phyloP scores from a whole-genome alignment of 2,329 filamentous ascomycete species.

The Diaporthe vexans region DNA sequence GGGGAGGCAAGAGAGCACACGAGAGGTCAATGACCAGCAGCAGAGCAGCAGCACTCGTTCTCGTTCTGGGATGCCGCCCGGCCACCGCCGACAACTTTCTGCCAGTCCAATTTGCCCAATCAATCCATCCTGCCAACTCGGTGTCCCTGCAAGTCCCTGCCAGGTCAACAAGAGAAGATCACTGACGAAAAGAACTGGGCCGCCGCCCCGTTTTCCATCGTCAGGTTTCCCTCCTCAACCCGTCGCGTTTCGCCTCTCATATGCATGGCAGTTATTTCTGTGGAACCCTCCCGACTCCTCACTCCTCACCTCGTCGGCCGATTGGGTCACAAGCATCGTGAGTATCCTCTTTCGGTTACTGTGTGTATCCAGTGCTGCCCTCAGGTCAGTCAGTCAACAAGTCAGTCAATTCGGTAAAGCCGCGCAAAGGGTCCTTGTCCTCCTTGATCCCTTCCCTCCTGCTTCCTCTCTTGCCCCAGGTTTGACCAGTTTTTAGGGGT shows the following conservation, averaged over 20 bases:
- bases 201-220: constrained; percentile 4
- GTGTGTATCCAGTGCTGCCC: neutral
- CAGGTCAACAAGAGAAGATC: constrained; percentile 29
- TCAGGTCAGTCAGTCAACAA: neutral
- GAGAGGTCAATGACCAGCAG: too few species aligned
- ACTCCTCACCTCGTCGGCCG: neutral
- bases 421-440: neutral
- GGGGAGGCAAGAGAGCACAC: neutral
- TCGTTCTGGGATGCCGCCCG: too few species aligned
- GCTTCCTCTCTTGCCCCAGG: neutral
- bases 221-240: constrained; percentile 2
- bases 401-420: neutral
- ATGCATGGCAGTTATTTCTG: neutral
- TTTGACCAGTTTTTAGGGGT: constrained; percentile 19
- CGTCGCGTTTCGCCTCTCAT: too few species aligned
- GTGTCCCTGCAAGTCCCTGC: neutral
- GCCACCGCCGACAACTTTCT: neutral
- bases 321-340: neutral
- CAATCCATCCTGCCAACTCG: neutral
- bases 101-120: neutral
- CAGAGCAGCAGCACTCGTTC: too few species aligned
- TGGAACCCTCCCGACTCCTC: neutral
- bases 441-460: neutral
- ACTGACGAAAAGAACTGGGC: constrained; percentile 26
- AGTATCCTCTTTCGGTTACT: neutral